Evolutionary conservation across 495 filamentous ascomycete genomes (phyloP).

Genomic region (Penicillium pulvis): DNA sequence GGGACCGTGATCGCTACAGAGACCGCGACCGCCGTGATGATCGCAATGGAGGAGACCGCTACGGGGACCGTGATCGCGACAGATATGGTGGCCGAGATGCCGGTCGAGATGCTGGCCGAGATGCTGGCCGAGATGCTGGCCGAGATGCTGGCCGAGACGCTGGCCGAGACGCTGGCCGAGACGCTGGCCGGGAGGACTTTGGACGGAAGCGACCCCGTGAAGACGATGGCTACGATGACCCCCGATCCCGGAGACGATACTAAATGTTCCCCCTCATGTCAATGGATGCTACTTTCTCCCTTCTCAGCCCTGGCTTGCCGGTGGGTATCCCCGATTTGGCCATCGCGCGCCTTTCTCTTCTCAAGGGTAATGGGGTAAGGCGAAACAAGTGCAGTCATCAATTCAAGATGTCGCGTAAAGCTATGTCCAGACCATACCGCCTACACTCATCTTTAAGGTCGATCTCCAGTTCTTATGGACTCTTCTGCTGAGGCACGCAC

Average conservation of each 20-base stretch:
- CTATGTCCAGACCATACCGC: slow-evolving; percentile 8
- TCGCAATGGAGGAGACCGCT: slow-evolving; percentile 20
- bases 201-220: slow-evolving; percentile 60
- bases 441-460: slow-evolving; percentile 2
- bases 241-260: slow-evolving; percentile 77
- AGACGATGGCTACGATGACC: slow-evolving; percentile 70
- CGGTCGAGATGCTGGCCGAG: neutral
- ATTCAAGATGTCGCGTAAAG: slow-evolving; percentile 1
- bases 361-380: slow-evolving; percentile 63
- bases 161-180: neutral
- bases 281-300: slow-evolving; percentile 21
- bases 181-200: slow-evolving; percentile 52
- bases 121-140: neutral
- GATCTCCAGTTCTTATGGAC: neutral
- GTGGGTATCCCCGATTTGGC: slow-evolving; percentile 51
- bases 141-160: slow-evolving; percentile 42
- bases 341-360: slow-evolving; percentile 52
- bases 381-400: slow-evolving; percentile 2
- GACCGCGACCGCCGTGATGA: slow-evolving; percentile 46
- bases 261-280: slow-evolving; percentile 35
- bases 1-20: slow-evolving; percentile 58
- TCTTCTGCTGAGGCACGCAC: slow-evolving; percentile 10
- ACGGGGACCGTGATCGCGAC: slow-evolving; percentile 34
- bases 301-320: slow-evolving; percentile 37
- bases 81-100: neutral